Percentiles rank a stretch among this genome's conserved stretches.
Conservation (phyloP, 148 eudicot genomes). For the Simmondsia chinensis region DNA sequence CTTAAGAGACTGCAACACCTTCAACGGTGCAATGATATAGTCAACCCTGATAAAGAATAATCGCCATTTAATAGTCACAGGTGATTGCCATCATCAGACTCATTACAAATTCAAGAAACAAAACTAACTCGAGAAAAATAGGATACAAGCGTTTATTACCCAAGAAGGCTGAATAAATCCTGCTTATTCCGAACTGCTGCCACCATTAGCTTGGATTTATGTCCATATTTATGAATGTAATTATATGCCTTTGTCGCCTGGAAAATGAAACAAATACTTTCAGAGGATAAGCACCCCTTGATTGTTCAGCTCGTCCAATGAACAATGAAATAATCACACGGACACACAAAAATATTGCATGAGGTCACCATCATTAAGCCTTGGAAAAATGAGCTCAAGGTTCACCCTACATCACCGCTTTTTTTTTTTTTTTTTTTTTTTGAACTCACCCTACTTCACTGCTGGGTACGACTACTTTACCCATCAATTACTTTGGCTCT, state of each 20-base stretch:
- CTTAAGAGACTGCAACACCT: slow-evolving; percentile 83
- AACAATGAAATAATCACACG: no score
- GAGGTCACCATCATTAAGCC: no score
- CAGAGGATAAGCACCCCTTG: no score
- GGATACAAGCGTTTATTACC: slow-evolving; percentile 30
- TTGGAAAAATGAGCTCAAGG: no score
- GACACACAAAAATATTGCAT: no score
- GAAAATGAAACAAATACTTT: slow-evolving; percentile 9
- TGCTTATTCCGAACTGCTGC: slow-evolving; percentile 95
- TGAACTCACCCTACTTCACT: no score
- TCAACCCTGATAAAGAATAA: slow-evolving; percentile 56
- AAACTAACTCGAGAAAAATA: not conserved
- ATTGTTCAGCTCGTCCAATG: no score
- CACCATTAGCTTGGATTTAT: slow-evolving; percentile 89
- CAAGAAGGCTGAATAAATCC: slow-evolving; percentile 74
- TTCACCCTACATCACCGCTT: no score
- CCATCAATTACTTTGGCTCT: no score
- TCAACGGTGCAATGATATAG: slow-evolving; percentile 81
- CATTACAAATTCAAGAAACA: not conserved
- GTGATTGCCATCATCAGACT: not conserved
- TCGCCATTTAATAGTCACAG: not conserved
- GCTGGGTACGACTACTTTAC: no score
- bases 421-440: no score
- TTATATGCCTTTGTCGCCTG: slow-evolving; percentile 90
- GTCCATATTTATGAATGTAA: slow-evolving; percentile 84